Evolutionary conservation across 441 rosid species (phyloP), one percentile per base, ranked within the genome.

Genomic region (Aleurites moluccanus): DNA sequence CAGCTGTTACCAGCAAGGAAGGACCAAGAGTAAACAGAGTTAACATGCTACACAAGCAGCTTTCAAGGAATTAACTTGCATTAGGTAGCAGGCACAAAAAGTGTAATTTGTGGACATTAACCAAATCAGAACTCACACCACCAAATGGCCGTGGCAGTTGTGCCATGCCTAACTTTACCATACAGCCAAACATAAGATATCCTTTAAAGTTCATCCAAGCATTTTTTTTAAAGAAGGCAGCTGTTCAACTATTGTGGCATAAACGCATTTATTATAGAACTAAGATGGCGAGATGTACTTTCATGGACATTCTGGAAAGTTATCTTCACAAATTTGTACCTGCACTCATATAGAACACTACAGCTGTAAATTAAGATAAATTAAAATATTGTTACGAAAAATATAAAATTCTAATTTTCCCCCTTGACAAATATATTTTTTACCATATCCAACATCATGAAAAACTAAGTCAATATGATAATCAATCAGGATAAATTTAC

Each of bases 341-440:
- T 96, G 98, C 99, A 96, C 77, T 96, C 97, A 13, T 96, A 96
- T 60, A 90, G 82, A 75, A 92, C 88, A 40, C 99, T 96, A 69
- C 98, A 96, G 81, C 97, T 93, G 85, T 86, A 64, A n/a, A n/a
- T n/a, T n/a, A n/a, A 20, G 40, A 49, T 8, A 33, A 69, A 50
- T 50, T 9, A 10, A 23, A 6, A n/a, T 25, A 66, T 66, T 45
- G 20, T 47, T 30, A 16, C 18, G 52, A 10, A 56, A 60, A 27
- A 1, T 16, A 42, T 42, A 11, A 23, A 50, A 23, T 38, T 30
- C 16, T 11, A 23, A 4, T 23, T 25, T 56, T 6, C 23, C 25
- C 10, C 62, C 52, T 35, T 23, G 10, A 14, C 6, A 28, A 69
- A 68, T 30, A 23, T 14, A n/a, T 20, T 38, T n/a, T n/a, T 9